Percentiles rank a stretch among this genome's conserved stretches.
Evolutionary conservation across 176 grass and related monocot species (phyloP).

Genomic region (Cenchrus americanus): DNA sequence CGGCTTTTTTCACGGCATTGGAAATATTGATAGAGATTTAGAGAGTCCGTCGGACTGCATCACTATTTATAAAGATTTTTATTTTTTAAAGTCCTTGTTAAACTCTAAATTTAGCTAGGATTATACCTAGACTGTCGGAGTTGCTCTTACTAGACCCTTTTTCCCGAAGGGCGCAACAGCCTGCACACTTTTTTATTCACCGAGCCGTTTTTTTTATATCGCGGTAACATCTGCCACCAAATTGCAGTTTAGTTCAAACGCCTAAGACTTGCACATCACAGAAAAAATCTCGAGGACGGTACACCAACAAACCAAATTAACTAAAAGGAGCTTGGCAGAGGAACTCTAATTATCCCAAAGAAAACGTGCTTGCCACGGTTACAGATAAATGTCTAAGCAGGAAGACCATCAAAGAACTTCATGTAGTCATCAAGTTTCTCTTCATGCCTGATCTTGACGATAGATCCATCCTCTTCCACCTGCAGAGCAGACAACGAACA

Average conservation of each 20-base stretch:
- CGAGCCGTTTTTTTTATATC: neutral
- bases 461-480: constrained; percentile 66
- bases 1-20: too few species aligned
- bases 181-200: neutral
- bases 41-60: too few species aligned
- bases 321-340: neutral
- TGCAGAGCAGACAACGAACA: constrained; percentile 14
- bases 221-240: neutral
- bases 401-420: constrained; percentile 88
- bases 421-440: constrained; percentile 84
- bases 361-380: neutral
- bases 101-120: too few species aligned
- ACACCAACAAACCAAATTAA: neutral
- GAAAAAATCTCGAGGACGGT: neutral
- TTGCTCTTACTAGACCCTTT: too few species aligned
- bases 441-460: constrained; percentile 81
- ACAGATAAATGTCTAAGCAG: constrained; percentile 28
- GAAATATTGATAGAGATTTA: too few species aligned
- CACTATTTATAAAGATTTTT: too few species aligned
- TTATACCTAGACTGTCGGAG: too few species aligned
- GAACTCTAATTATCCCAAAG: neutral
- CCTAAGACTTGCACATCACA: neutral
- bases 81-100: too few species aligned
- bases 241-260: too few species aligned
- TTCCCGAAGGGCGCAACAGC: too few species aligned